phyloP scores from a whole-genome alignment of 2,329 filamentous ascomycete species.

The Chaetomiaceae sp. region DNA sequence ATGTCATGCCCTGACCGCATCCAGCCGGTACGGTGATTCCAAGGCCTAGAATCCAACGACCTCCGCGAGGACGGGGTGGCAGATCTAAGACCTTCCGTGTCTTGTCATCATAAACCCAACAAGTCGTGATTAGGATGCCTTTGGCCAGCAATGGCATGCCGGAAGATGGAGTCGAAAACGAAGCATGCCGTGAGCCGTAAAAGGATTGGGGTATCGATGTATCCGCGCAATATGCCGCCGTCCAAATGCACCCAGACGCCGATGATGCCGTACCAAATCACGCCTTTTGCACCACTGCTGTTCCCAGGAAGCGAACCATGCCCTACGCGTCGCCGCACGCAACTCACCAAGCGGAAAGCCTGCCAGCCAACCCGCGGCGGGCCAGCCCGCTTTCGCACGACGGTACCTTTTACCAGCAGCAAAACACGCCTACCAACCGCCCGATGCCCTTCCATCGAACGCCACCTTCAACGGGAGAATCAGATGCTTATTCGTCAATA shows the following conservation, averaged over 20 bases:
- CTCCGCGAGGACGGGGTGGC: too few relatives aligned
- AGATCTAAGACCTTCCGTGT: too few relatives aligned
- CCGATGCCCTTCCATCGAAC: constrained; percentile 27
- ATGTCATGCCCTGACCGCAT: too few relatives aligned
- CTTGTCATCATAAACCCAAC: too few relatives aligned
- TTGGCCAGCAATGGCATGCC: too few relatives aligned
- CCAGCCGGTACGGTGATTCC: too few relatives aligned
- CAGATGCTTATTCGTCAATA: constrained; percentile 40
- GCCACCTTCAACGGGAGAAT: constrained; percentile 34
- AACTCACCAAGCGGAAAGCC: constrained; percentile 18
- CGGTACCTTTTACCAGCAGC: constrained; percentile 19
- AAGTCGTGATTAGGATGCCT: too few relatives aligned
- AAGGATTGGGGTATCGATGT: too few relatives aligned
- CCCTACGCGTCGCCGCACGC: constrained; percentile 20
- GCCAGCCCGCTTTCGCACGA: constrained; percentile 16
- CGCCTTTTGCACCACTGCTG: constrained; percentile 4
- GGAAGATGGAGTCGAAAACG: too few relatives aligned
- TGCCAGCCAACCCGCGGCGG: constrained; percentile 11
- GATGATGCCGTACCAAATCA: constrained; percentile 12
- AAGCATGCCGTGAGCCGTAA: too few relatives aligned
- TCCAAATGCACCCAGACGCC: constrained; percentile 12
- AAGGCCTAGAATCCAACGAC: too few relatives aligned
- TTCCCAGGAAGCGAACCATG: constrained; percentile 1
- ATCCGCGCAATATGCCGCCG: constrained; percentile 1
- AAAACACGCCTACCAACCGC: constrained; percentile 20